Evolutionary conservation across 2,329 filamentous ascomycete genomes (phyloP).

Genomic region (Botrytis fragariae): DNA sequence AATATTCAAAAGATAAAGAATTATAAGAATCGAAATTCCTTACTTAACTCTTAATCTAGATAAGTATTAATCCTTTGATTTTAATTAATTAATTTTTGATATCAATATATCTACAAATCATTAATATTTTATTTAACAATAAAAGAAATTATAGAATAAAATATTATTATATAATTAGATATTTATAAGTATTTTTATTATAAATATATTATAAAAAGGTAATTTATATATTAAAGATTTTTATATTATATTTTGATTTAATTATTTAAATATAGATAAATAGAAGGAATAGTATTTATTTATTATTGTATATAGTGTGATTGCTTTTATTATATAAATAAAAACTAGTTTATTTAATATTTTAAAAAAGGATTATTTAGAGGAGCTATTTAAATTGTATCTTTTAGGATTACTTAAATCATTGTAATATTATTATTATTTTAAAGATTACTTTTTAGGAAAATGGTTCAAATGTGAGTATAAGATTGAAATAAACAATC

Average conservation of each 20-base stretch:
- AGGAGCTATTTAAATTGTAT: accelerated
- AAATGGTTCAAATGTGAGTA: too few relatives aligned
- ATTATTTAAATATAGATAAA: accelerated
- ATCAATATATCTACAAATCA: too few relatives aligned
- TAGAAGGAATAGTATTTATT: accelerated
- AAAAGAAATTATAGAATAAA: too few relatives aligned
- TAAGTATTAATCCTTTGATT: too few relatives aligned
- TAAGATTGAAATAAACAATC: too few relatives aligned
- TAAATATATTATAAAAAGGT: accelerated
- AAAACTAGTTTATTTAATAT: accelerated
- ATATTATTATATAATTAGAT: accelerated
- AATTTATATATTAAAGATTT: too few relatives aligned
- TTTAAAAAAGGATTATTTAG: accelerated
- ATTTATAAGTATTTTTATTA: too few relatives aligned
- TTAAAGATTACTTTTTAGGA: too few relatives aligned
- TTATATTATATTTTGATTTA: accelerated
- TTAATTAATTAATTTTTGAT: accelerated
- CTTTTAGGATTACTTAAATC: accelerated
- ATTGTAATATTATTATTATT: too few relatives aligned
- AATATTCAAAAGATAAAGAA: accelerated
- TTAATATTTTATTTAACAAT: accelerated
- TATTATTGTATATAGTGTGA: accelerated
- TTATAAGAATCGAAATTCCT: too few relatives aligned
- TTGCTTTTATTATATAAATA: accelerated
- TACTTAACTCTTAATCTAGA: accelerated